phyloP scores from a whole-genome alignment of 2,329 filamentous ascomycete species.

The Acrocalymma vagum region DNA sequence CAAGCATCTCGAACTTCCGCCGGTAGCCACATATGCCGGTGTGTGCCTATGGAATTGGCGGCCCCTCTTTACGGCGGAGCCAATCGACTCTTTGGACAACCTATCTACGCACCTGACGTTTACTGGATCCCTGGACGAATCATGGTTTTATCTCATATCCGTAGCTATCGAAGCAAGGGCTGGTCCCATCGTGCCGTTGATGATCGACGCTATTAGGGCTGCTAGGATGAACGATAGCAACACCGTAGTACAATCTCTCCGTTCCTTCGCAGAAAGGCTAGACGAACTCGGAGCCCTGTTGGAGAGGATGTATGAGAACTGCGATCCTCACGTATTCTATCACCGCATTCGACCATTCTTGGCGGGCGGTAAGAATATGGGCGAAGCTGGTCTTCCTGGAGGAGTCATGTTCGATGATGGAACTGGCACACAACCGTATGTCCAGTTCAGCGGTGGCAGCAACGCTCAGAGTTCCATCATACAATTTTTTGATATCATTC shows the following conservation, averaged over 20 bases:
- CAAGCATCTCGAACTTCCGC: conserved; percentile 81
- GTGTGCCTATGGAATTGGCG: conserved; percentile 98
- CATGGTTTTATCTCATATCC: conserved; percentile 97
- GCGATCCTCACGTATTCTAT: conserved; percentile 94
- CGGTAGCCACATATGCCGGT: conserved; percentile 92
- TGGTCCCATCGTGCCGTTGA: conserved; percentile 84
- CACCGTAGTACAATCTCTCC: conserved; percentile 80
- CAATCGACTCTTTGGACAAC: conserved; percentile 84
- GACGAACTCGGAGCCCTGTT: conserved; percentile 84
- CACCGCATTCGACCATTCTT: conserved; percentile 95
- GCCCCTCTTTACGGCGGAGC: conserved; percentile 84
- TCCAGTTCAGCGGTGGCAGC: conserved; percentile 90
- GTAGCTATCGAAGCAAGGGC: conserved; percentile 95
- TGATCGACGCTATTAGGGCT: conserved; percentile 86
- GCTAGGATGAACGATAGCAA: conserved; percentile 73
- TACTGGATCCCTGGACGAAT: conserved; percentile 93
- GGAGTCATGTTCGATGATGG: conserved; percentile 90
- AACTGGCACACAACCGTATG: conserved; percentile 71
- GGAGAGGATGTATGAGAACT: conserved; percentile 92
- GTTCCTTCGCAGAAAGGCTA: conserved; percentile 83
- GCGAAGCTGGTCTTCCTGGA: conserved; percentile 85
- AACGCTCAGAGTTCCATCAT: conserved; percentile 97
- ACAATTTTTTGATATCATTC: conserved; percentile 93
- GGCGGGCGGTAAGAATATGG: conserved; percentile 97
- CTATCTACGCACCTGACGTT: conserved; percentile 88